These are phyloP conservation scores for Nidula niveotomentosa DNA, from an alignment of 1,284 basidiomycete species.

Conservation along the genomic window DNA sequence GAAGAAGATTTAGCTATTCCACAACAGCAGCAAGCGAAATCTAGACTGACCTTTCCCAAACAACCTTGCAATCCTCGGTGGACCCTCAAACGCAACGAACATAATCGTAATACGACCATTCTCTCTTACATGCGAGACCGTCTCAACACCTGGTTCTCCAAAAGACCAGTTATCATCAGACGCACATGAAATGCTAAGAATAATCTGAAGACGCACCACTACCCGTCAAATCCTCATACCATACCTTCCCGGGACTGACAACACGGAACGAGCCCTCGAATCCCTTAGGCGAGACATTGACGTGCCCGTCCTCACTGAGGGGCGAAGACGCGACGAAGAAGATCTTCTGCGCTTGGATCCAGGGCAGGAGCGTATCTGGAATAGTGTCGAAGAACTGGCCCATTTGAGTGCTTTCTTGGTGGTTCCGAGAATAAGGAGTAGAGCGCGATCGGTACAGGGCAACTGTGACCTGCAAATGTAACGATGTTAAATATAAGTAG, in stretches of 20 bases:
- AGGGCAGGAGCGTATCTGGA: constrained; percentile 40
- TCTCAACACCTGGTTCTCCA: constrained; percentile 44
- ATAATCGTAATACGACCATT: constrained; percentile 57
- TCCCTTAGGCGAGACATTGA: constrained; percentile 60
- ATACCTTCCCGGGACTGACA: constrained; percentile 42
- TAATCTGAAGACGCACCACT: constrained; percentile 37
- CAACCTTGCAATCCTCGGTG: constrained; percentile 49
- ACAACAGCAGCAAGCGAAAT: background rate
- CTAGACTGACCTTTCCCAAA: constrained; percentile 44
- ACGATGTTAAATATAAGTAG: too few species aligned
- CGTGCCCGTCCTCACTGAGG: constrained; percentile 43
- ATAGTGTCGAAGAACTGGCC: constrained; percentile 47
- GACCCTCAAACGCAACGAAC: constrained; percentile 55
- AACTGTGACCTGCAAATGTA: too few species aligned
- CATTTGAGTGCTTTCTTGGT: constrained; percentile 28
- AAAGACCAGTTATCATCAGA: background rate
- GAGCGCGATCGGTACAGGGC: background rate
- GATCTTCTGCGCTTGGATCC: constrained; percentile 49
- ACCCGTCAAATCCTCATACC: constrained; percentile 58
- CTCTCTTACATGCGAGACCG: constrained; percentile 57
- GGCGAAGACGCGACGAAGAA: constrained; percentile 63
- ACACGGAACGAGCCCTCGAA: constrained; percentile 47
- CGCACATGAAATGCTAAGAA: background rate
- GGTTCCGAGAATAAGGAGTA: background rate
- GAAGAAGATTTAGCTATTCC: background rate